Conservation (phyloP, 1,139 yeast species). For the Cylindricascospora bacillispora region DNA sequence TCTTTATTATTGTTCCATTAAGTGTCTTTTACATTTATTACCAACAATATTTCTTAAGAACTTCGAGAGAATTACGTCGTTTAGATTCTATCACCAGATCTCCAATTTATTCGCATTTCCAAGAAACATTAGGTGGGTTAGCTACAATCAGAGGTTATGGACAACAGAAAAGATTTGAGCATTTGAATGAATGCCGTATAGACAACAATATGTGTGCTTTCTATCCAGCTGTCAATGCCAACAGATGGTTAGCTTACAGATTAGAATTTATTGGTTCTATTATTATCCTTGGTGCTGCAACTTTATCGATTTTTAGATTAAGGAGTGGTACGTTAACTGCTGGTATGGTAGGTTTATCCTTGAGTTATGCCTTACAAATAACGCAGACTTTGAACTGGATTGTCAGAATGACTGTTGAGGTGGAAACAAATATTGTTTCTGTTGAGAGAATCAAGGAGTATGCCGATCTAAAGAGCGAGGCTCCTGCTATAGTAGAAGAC, state of each 20-base stretch:
- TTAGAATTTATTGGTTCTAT: constrained; percentile 82
- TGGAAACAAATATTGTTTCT: constrained; percentile 91
- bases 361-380: constrained; percentile 82
- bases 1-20: constrained; percentile 60
- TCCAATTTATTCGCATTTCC: constrained; percentile 94
- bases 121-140: constrained; percentile 85
- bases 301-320: constrained; percentile 60
- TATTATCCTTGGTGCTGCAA: constrained; percentile 77
- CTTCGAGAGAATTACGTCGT: constrained; percentile 91
- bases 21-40: constrained; percentile 62
- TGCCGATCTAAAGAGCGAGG: constrained; percentile 62
- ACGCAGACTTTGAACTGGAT: constrained; percentile 95
- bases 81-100: constrained; percentile 87
- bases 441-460: constrained; percentile 93
- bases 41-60: constrained; percentile 78
- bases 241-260: constrained; percentile 94
- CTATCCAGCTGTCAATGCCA: constrained; percentile 87
- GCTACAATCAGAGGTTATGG: constrained; percentile 80
- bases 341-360: constrained; percentile 86
- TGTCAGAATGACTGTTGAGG: constrained; percentile 96
- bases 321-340: constrained; percentile 61
- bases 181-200: constrained; percentile 61
- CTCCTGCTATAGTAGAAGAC: constrained; percentile 59
- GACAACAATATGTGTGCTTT: constrained; percentile 84
- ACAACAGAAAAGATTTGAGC: constrained; percentile 61